phyloP scores from a whole-genome alignment of 331 rosid species.

The Rosa hybrid region DNA sequence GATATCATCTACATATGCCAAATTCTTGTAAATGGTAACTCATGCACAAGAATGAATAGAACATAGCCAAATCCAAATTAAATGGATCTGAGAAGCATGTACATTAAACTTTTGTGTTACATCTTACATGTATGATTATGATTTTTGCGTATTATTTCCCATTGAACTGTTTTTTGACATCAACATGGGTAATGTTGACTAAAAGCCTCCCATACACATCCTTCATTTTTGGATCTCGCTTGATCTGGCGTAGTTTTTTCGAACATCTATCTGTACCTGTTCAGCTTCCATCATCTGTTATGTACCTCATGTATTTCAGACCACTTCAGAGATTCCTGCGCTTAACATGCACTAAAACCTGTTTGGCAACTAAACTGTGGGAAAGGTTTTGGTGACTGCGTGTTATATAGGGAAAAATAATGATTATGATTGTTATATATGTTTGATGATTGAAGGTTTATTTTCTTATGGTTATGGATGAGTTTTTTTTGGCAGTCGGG shows the following conservation, averaged over 20 bases:
- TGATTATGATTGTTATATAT: background rate
- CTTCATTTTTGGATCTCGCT: background rate
- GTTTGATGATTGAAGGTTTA: background rate
- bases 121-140: background rate
- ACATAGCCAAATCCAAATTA: background rate
- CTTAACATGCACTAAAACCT: background rate
- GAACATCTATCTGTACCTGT: background rate
- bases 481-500: conserved; percentile 28
- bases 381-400: background rate
- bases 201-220: background rate
- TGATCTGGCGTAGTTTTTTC: background rate
- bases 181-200: too few relatives aligned
- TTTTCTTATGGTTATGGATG: background rate
- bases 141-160: background rate
- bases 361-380: too few relatives aligned
- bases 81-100: background rate
- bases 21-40: background rate
- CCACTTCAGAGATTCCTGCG: background rate
- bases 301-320: background rate
- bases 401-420: background rate
- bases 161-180: background rate
- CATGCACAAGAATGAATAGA: background rate
- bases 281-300: background rate
- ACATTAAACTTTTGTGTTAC: too few relatives aligned
- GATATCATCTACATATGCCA: background rate